phyloP scores from a whole-genome alignment of 176 grass and related monocot genomes.

The Oryza australiensis region DNA sequence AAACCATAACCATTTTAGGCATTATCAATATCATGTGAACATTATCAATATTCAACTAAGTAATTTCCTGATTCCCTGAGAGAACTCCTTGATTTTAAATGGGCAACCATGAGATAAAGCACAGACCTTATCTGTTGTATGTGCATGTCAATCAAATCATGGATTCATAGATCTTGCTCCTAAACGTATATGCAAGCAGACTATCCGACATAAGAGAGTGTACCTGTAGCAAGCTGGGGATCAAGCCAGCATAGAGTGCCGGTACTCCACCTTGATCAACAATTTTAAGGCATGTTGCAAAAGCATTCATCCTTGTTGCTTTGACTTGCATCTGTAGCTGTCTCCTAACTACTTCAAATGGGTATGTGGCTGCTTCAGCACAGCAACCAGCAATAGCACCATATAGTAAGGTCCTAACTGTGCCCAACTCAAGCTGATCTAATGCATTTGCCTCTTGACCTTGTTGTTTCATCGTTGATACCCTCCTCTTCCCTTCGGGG shows the following conservation, averaged over 20 bases:
- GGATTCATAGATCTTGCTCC: background rate
- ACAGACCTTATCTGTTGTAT: background rate
- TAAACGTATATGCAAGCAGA: constrained; percentile 8
- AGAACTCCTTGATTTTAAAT: constrained; percentile 6
- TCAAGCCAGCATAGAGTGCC: constrained; percentile 90
- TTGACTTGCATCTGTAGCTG: constrained; percentile 93
- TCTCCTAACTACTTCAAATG: constrained; percentile 93
- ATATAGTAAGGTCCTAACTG: constrained; percentile 83
- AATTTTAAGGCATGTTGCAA: constrained; percentile 86
- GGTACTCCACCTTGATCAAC: constrained; percentile 92
- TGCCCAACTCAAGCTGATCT: constrained; percentile 86
- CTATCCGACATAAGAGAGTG: constrained; percentile 14
- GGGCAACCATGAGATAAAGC: background rate
- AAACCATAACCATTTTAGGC: background rate
- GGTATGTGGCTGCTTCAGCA: constrained; percentile 89
- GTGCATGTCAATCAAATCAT: background rate
- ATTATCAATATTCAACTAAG: background rate
- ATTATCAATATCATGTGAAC: background rate
- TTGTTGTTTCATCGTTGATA: constrained; percentile 65
- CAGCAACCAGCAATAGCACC: constrained; percentile 91
- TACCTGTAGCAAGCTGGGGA: constrained; percentile 98
- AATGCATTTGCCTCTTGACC: constrained; percentile 71
- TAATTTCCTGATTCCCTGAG: background rate
- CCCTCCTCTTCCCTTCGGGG: constrained; percentile 67
- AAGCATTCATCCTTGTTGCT: constrained; percentile 82